These are phyloP conservation scores for Diaporthe citri DNA, from an alignment of 2,329 filamentous ascomycete species.

Conservation along the genomic window DNA sequence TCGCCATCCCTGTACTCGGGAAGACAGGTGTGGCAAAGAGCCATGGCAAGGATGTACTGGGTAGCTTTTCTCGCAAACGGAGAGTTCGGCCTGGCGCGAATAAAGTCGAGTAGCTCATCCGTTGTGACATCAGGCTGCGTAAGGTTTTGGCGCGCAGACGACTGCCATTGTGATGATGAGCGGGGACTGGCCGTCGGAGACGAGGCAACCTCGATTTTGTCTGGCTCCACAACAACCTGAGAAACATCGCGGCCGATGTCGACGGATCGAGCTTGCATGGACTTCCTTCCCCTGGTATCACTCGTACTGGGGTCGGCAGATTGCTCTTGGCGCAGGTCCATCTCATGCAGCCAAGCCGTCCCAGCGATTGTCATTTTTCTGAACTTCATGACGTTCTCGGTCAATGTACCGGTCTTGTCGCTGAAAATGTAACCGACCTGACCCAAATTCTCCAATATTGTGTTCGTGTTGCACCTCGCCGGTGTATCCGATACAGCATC, in stretches of 20 bases:
- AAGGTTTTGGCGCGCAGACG: slow-evolving; percentile 61
- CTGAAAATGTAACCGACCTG: slow-evolving; percentile 93
- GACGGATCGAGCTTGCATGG: slow-evolving; percentile 46
- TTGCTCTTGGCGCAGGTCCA: slow-evolving; percentile 67
- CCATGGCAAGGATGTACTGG: slow-evolving; percentile 86
- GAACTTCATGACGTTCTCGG: slow-evolving; percentile 96
- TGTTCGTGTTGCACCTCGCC: slow-evolving; percentile 90
- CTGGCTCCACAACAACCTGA: slow-evolving; percentile 39
- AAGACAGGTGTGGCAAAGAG: slow-evolving; percentile 91
- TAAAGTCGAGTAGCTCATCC: slow-evolving; percentile 81
- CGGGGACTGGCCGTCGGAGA: slow-evolving; percentile 53
- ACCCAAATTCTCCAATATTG: slow-evolving; percentile 93
- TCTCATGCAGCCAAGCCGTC: slow-evolving; percentile 88
- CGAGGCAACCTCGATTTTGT: slow-evolving; percentile 41
- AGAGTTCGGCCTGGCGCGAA: slow-evolving; percentile 80
- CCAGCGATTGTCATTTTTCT: slow-evolving; percentile 92
- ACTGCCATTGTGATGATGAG: slow-evolving; percentile 64
- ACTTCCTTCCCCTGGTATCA: slow-evolving; percentile 43
- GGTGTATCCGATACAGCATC: slow-evolving; percentile 86
- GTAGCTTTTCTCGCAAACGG: slow-evolving; percentile 83
- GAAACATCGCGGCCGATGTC: not conserved
- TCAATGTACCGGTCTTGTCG: slow-evolving; percentile 94
- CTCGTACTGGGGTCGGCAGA: slow-evolving; percentile 30
- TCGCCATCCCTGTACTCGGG: slow-evolving; percentile 81
- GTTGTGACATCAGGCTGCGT: slow-evolving; percentile 73